Conservation (phyloP, 2,329 filamentous ascomycete genomes). For the Fusarium algeriense region DNA sequence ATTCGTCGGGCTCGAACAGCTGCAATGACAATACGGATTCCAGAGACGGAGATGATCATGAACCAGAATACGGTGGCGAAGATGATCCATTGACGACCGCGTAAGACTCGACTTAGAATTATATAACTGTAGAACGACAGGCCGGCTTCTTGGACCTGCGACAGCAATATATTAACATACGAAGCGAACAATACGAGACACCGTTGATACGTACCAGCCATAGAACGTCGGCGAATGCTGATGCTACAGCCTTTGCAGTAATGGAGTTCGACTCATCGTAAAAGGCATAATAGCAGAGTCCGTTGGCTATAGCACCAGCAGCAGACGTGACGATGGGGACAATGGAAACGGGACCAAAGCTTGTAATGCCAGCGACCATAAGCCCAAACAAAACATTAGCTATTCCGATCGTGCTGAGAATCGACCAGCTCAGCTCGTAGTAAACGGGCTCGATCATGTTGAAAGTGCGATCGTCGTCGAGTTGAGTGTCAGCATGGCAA, state of each 20-base stretch:
- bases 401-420: conserved; percentile 60
- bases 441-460: conserved; percentile 46
- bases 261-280: conserved; percentile 47
- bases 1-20: conserved; percentile 50
- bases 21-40: conserved; percentile 60
- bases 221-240: conserved; percentile 54
- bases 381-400: conserved; percentile 55
- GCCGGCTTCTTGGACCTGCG: conserved; percentile 60
- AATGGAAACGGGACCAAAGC: conserved; percentile 53
- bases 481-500: conserved; percentile 8
- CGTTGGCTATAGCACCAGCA: conserved; percentile 57
- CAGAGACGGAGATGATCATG: conserved; percentile 64
- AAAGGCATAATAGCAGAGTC: conserved; percentile 58
- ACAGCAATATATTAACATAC: neutral
- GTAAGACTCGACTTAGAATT: conserved; percentile 64
- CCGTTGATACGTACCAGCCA: conserved; percentile 53
- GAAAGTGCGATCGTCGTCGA: conserved; percentile 5
- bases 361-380: conserved; percentile 56
- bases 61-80: conserved; percentile 68
- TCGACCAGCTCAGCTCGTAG: conserved; percentile 59
- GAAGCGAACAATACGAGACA: accelerated
- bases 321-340: conserved; percentile 57
- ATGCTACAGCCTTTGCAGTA: conserved; percentile 51
- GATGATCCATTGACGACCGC: conserved; percentile 55
- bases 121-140: conserved; percentile 64